Evolutionary conservation across 2,329 filamentous ascomycete genomes (phyloP).

Genomic region (Fusarium metavorans): DNA sequence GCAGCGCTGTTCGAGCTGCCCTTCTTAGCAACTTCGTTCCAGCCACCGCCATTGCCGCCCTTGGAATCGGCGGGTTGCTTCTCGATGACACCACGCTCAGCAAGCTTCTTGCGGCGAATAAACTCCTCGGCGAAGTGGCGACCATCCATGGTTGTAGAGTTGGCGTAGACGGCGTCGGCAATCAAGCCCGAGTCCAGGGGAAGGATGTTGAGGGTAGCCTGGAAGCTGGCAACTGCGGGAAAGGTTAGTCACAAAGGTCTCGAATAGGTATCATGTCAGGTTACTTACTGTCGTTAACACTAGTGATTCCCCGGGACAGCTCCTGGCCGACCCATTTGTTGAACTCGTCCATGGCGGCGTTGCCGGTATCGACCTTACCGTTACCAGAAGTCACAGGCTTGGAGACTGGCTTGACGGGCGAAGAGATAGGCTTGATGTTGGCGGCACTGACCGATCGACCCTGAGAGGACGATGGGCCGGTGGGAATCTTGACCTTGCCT

Average conservation of each 20-base stretch:
- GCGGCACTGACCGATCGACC: constrained; percentile 59
- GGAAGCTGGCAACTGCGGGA: constrained; percentile 79
- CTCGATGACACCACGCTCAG: constrained; percentile 90
- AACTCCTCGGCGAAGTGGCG: constrained; percentile 96
- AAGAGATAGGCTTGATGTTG: constrained; percentile 58
- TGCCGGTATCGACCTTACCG: constrained; percentile 53
- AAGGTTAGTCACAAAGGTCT: constrained; percentile 47
- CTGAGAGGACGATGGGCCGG: constrained; percentile 66
- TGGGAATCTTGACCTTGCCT: constrained; percentile 87
- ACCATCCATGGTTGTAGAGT: constrained; percentile 89
- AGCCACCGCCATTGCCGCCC: constrained; percentile 72
- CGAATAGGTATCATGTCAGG: neutral
- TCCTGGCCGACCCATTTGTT: constrained; percentile 90
- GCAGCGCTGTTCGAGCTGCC: constrained; percentile 60
- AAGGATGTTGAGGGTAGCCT: constrained; percentile 79
- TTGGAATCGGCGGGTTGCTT: constrained; percentile 70
- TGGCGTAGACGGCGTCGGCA: constrained; percentile 88
- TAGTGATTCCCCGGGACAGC: constrained; percentile 77
- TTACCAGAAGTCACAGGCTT: constrained; percentile 62
- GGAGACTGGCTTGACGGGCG: constrained; percentile 62
- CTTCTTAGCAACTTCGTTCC: constrained; percentile 99
- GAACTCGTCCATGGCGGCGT: constrained; percentile 85
- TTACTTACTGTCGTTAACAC: constrained; percentile 64
- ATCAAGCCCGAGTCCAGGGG: constrained; percentile 85
- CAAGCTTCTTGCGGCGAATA: constrained; percentile 89